Evolutionary conservation across 202 grass and related monocot genomes (phyloP), one percentile per base, ranked within the genome.

Genomic region (Miscanthus sacchariflorus): DNA sequence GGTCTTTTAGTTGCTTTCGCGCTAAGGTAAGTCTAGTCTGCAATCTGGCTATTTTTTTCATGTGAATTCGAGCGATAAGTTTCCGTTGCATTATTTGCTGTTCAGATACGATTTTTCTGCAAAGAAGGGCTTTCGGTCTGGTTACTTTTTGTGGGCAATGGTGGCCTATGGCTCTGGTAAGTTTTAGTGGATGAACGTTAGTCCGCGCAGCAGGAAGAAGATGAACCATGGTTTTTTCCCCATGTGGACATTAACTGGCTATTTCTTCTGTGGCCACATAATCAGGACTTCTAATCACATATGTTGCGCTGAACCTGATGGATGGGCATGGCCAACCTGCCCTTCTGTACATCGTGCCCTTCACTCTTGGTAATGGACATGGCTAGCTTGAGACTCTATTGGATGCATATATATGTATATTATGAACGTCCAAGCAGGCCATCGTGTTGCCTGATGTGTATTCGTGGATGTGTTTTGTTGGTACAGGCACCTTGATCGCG

Each of bases 251-350:
- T 80, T 84, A 30, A 88, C 65, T 65, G 35, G 24, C 14, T 79
- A 30, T 49, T 36, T 44, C 17, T 84, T 74, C 27, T 75, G 10
- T 78, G 75, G 43, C 52, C 65, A 64, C 58, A 59, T 19, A 38
- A 42, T 80, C 91, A 98, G 96, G 96, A 83, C 86, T 98, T 61
- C 89, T 98, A 50, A 91, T 95, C 84, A 98, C 94, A 83, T 98
- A 98, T n/a, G 92, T 98, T 49, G 96, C 94, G 2, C 68, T 98
- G 89, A 98, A 98, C 87, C 91, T 98, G 59, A 98, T 98, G 96
- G 96, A 98, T 54, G 96, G 94, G 9, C 93, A 96, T 49, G 96
- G 96, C 23, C 96, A 98, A 72, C 96, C 96, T 4, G 94, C 96
- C 74, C 90, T 98, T 87, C 88, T 98, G 86, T 98, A 98, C 83